Evolutionary conservation across 306 rosid species (phyloP), one percentile per base, ranked within the genome.

Genomic region (Senna tora): DNA sequence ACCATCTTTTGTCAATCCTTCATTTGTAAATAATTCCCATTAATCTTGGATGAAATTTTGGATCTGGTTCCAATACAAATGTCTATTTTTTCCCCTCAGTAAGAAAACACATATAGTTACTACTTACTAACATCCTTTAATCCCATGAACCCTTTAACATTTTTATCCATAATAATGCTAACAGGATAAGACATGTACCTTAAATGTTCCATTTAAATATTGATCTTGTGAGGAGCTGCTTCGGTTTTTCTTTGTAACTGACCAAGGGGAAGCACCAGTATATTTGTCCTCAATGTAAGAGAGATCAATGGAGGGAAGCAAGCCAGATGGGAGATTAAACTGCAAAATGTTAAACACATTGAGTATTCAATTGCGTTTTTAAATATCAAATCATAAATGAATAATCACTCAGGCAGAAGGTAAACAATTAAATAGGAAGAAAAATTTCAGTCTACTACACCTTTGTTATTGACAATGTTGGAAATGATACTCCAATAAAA

Each of bases 401-500:
- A 20, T 32, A 50, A 21, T 60, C 55, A 41, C 60, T 63, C n/a
- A 67, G 69, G 33, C 21, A 76, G 6, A 75, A 68, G 43, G 66
- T 20, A 22, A 16, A 13, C 10, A 28, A 13, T 57, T 69, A 41
- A 71, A 69, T 47, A 30, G 33, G 50, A 73, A 61, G 32, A 65
- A 47, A 33, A 62, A 47, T 56, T 73, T 39, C 73, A 67, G 45
- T 41, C 36, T 34, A 39, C 36, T 34, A 39, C 64, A 95, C 99
- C 99, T 89, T 95, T 25, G 93, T 84, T 80, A 86, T 75, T 56
- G 89, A 89, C 79, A 91, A 82, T 5, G 87, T 33, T 2, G 97
- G 97, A 75, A 89, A 95, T 60, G 99, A 95, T 42, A 84, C 84
- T 66, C 97, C 99, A 55, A 95, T 84, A 61, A 88, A 88, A 85